Evolutionary conservation across 805 yeast genomes (phyloP).

Genomic region (Ogataea methanolica): DNA sequence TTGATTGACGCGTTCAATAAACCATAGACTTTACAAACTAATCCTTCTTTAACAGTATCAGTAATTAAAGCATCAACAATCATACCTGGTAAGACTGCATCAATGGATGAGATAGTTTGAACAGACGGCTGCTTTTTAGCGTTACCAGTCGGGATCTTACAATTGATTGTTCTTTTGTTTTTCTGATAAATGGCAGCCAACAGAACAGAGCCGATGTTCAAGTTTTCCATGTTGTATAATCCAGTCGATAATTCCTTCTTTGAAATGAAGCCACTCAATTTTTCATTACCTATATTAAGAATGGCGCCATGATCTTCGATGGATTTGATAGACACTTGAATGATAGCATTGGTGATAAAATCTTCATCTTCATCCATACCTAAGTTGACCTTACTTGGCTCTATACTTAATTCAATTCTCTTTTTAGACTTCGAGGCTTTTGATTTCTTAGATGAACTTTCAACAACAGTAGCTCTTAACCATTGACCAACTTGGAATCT

Average conservation of each 20-base stretch:
- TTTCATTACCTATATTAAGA: slow-evolving; percentile 59
- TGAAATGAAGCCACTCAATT: slow-evolving; percentile 67
- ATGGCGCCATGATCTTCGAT: slow-evolving; percentile 91
- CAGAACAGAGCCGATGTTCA: slow-evolving; percentile 64
- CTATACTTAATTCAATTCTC: slow-evolving; percentile 66
- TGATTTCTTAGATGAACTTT: slow-evolving; percentile 33
- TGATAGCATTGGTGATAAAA: slow-evolving; percentile 49
- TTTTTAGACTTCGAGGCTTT: slow-evolving; percentile 42
- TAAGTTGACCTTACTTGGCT: slow-evolving; percentile 68
- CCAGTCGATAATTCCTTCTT: slow-evolving; percentile 54
- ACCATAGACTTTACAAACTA: slow-evolving; percentile 71
- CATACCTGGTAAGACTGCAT: slow-evolving; percentile 83
- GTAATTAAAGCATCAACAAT: slow-evolving; percentile 69
- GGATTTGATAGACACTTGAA: slow-evolving; percentile 76
- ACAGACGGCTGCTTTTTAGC: slow-evolving; percentile 46
- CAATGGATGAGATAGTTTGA: slow-evolving; percentile 62
- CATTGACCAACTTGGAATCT: slow-evolving; percentile 75
- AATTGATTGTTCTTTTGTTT: slow-evolving; percentile 54
- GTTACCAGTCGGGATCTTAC: slow-evolving; percentile 42
- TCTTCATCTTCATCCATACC: slow-evolving; percentile 59
- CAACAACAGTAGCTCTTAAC: slow-evolving; percentile 75
- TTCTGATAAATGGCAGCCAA: slow-evolving; percentile 53
- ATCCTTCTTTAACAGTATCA: slow-evolving; percentile 55
- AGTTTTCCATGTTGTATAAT: slow-evolving; percentile 29
- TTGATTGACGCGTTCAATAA: slow-evolving; percentile 67